Conservation (phyloP, 2,329 filamentous ascomycete species). For the Aspergillus neoniger region DNA sequence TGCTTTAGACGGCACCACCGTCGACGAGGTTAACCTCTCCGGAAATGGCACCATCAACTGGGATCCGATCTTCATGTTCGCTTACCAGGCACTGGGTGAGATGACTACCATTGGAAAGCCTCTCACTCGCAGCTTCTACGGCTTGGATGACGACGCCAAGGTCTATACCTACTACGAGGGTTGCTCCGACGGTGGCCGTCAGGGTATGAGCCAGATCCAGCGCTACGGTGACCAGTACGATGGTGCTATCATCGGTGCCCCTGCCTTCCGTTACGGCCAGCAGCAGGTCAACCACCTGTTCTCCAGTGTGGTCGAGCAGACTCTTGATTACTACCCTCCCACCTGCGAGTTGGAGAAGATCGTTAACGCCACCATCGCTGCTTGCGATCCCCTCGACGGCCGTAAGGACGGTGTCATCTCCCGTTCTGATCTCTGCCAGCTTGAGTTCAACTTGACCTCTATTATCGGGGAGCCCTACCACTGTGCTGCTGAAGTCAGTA, state of each 20-base stretch:
- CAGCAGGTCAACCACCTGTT: constrained; percentile 49
- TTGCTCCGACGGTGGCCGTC: constrained; percentile 57
- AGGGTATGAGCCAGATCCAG: constrained; percentile 55
- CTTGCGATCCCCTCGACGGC: constrained; percentile 59
- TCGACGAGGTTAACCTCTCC: constrained; percentile 40
- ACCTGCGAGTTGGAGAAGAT: constrained; percentile 36
- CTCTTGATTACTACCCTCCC: constrained; percentile 45
- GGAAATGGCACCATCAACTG: constrained; percentile 50
- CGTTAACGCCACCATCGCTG: constrained; percentile 56
- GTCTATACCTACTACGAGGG: constrained; percentile 54
- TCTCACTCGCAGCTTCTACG: constrained; percentile 47
- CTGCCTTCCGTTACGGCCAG: constrained; percentile 49
- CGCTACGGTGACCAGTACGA: constrained; percentile 52
- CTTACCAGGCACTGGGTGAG: constrained; percentile 55
- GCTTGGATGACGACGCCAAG: constrained; percentile 24
- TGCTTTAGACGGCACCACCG: constrained; percentile 38
- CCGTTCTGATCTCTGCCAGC: constrained; percentile 50
- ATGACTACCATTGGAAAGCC: constrained; percentile 51
- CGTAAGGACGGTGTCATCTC: constrained; percentile 56
- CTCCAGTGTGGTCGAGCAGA: constrained; percentile 42
- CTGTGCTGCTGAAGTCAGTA: constrained; percentile 38
- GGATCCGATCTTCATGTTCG: constrained; percentile 34
- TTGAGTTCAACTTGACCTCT: constrained; percentile 49
- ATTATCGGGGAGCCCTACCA: constrained; percentile 51
- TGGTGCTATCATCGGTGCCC: constrained; percentile 49